phyloP scores from a whole-genome alignment of 768 basidiomycete species.

The Scleroderma bovista region DNA sequence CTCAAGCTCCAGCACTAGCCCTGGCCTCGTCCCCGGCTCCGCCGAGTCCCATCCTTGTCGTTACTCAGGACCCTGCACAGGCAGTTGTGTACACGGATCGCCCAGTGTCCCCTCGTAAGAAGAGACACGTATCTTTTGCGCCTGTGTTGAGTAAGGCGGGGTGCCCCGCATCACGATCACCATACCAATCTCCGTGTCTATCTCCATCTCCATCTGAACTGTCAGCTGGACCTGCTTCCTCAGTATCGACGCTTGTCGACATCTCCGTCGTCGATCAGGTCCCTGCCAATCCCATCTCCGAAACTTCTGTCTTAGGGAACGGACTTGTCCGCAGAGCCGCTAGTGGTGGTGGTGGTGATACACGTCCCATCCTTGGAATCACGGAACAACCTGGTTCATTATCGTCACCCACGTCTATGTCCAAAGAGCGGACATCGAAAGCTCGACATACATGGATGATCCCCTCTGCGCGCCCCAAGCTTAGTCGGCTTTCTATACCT shows the following conservation, averaged over 20 bases:
- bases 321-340: background rate
- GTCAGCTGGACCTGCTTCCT: background rate
- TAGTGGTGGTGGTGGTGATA: background rate
- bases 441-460: conserved; percentile 11
- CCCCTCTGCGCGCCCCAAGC: conserved; percentile 6
- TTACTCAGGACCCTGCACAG: conserved; percentile 3
- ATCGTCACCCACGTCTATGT: background rate
- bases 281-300: too few relatives aligned
- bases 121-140: background rate
- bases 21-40: background rate
- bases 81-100: background rate
- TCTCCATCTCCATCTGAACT: background rate
- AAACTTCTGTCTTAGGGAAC: too few relatives aligned
- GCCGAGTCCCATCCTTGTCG: conserved; percentile 8
- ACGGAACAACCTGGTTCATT: background rate
- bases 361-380: too few relatives aligned
- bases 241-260: background rate
- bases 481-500: conserved; percentile 17
- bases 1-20: background rate
- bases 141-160: too few relatives aligned
- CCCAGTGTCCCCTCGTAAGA: background rate
- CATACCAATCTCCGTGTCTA: background rate
- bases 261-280: background rate
- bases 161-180: background rate
- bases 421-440: background rate